phyloP scores from a whole-genome alignment of 257 asterid genomes.

The Misopates orontium region DNA sequence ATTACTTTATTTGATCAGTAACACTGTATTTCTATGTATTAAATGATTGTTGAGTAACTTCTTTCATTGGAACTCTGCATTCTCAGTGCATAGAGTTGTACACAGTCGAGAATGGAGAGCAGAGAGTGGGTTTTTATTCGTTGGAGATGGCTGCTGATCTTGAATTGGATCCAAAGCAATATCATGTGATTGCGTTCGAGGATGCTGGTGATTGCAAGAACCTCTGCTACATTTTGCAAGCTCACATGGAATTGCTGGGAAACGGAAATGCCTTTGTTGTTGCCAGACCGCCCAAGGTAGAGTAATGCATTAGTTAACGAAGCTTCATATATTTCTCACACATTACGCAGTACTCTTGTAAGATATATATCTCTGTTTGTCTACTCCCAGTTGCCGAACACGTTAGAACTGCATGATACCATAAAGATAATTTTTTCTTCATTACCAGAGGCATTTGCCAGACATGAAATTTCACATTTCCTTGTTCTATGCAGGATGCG shows the following conservation, averaged over 20 bases:
- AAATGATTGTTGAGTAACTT: conserved; percentile 16
- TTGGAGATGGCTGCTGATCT: conserved; percentile 97
- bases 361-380: not conserved
- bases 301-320: conserved; percentile 12
- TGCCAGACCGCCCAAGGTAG: conserved; percentile 94
- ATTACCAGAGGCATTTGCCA: no score
- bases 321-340: conserved; percentile 20
- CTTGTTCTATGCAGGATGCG: conserved; percentile 62
- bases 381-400: no score
- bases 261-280: conserved; percentile 83
- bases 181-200: conserved; percentile 86
- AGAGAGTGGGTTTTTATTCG: conserved; percentile 83
- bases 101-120: conserved; percentile 66
- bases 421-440: not conserved
- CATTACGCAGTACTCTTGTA: conserved; percentile 18
- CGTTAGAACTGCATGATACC: not conserved
- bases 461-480: not conserved
- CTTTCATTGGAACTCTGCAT: conserved; percentile 22
- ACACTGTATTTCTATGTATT: not conserved
- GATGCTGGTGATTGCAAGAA: conserved; percentile 89
- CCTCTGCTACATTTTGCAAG: conserved; percentile 81
- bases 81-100: conserved; percentile 86
- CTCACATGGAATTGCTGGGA: conserved; percentile 82
- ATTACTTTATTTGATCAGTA: not conserved
- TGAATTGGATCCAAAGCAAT: conserved; percentile 85